Evolutionary conservation across 768 basidiomycete genomes (phyloP), one percentile per base, ranked within the genome.

Genomic region (Trametopsis cervina): DNA sequence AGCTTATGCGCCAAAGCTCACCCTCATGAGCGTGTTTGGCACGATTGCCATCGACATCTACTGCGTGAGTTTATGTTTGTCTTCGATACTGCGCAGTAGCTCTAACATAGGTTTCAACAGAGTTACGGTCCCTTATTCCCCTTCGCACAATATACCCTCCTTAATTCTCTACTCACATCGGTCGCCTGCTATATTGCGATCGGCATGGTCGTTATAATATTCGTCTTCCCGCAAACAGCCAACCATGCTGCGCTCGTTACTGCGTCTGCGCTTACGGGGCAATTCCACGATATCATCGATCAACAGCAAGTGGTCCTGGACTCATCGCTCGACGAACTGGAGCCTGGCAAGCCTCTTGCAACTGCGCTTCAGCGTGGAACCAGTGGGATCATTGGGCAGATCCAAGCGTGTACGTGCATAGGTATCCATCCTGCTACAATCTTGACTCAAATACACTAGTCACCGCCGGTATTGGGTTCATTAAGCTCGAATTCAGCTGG

Each of bases 221-320:
- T 78, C 45, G 61, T 79, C 43, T 81, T 80, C 59, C 80, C 80
- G 5, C 69, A 75, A 54, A 70, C 75, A 0, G 62, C 78, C 44
- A 70, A 73, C 48, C 72, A 76, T 46, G 55, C 65, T 3, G 63
- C 63, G 29, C 60, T 75, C 39, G 56, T 53, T 17, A 59, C 54
- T 9, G 47, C 63, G n/a, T 57, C 60, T 3, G 58, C 46, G 11
- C 63, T 69, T 26, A 56, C 72, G 1, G 55, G 57, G 17, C 57
- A 63, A 22, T 39, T 68, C 4, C 54, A 62, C 44, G 27, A 41
- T 18, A 48, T 71, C 7, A 43, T 72, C 1, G 59, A 59, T 9
- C 51, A 65, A 27, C 70, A 72, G 48, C 65, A 68, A 11, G 58
- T 63, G 13, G 56, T 66, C 3, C 52, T 68, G 24, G 49, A 44